Evolutionary conservation across 345 rosid genomes (phyloP).

Genomic region (Corchorus olitorius): DNA sequence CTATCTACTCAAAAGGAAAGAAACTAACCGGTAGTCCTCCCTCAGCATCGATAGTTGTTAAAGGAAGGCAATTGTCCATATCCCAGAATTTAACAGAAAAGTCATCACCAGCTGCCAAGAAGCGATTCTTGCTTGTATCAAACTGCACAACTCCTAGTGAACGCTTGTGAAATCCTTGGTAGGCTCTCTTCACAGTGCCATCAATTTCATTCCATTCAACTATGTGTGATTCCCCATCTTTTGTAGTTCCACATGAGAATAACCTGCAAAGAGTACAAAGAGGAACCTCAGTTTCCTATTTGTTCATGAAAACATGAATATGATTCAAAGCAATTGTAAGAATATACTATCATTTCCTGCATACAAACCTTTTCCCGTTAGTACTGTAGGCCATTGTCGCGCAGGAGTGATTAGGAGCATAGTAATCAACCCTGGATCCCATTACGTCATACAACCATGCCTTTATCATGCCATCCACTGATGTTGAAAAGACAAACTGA

Average conservation of each 20-base stretch:
- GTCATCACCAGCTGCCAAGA: constrained; percentile 51
- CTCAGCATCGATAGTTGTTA: constrained; percentile 36
- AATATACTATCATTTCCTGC: neutral
- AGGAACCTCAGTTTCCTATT: neutral
- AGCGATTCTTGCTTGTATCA: constrained; percentile 39
- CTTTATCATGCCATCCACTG: constrained; percentile 40
- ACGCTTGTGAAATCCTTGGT: constrained; percentile 42
- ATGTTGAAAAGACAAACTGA: constrained; percentile 37
- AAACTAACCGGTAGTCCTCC: constrained; percentile 45
- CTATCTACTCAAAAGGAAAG: neutral
- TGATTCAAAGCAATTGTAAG: neutral
- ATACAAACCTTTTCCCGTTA: constrained; percentile 41
- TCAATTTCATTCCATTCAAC: constrained; percentile 59
- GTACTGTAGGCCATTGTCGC: constrained; percentile 43
- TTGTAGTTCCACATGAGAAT: constrained; percentile 48
- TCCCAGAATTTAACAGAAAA: constrained; percentile 45
- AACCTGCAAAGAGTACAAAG: constrained; percentile 28
- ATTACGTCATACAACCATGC: constrained; percentile 45
- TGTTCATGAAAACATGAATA: constrained; percentile 9
- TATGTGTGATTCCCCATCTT: constrained; percentile 43
- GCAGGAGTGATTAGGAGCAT: constrained; percentile 42
- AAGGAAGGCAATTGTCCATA: constrained; percentile 39
- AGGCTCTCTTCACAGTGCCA: constrained; percentile 40
- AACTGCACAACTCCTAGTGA: constrained; percentile 45
- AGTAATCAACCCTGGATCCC: constrained; percentile 44